A percentile compares a stretch with the other conserved stretches of the same genome.
These are phyloP conservation scores for Taphrina wiesneri DNA, from an alignment of 1,139 yeast species.

Conservation along the genomic window DNA sequence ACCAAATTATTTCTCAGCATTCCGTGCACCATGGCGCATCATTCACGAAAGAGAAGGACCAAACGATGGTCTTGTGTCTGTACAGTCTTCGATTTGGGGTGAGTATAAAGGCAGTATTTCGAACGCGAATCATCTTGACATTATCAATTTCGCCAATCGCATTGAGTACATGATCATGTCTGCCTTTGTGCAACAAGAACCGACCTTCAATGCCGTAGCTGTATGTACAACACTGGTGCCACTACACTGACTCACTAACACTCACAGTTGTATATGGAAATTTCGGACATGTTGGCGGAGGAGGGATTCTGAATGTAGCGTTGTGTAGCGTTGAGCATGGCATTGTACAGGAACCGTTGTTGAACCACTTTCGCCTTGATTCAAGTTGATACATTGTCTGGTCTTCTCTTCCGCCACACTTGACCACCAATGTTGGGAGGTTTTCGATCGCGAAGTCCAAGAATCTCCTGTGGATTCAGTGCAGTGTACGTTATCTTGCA, in stretches of 20 bases:
- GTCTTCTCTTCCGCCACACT: too few relatives aligned
- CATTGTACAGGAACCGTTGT: neutral
- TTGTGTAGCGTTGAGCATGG: neutral
- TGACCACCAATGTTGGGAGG: too few relatives aligned
- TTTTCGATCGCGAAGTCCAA: too few relatives aligned
- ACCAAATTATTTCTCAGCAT: constrained; percentile 33
- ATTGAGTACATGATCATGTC: constrained; percentile 47
- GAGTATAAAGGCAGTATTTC: constrained; percentile 72
- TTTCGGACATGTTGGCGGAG: constrained; percentile 67
- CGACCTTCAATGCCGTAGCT: constrained; percentile 68
- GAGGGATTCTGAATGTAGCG: constrained; percentile 70
- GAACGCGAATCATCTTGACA: constrained; percentile 77
- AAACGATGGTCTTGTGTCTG: constrained; percentile 85
- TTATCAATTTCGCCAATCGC: constrained; percentile 60
- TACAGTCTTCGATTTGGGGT: constrained; percentile 80
- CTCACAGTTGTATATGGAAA: constrained; percentile 60
- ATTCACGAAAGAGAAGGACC: constrained; percentile 34
- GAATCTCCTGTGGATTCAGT: too few relatives aligned
- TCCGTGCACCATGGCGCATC: constrained; percentile 33
- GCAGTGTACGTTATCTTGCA: too few relatives aligned
- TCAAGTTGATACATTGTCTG: neutral
- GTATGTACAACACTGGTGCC: neutral
- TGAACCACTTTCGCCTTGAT: neutral
- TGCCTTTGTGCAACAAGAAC: constrained; percentile 43
- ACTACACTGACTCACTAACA: neutral